Percentiles rank a stretch among this genome's conserved stretches.
phyloP scores from a whole-genome alignment of 2,329 filamentous ascomycete species.

The Verticillium zaregamsianum region DNA sequence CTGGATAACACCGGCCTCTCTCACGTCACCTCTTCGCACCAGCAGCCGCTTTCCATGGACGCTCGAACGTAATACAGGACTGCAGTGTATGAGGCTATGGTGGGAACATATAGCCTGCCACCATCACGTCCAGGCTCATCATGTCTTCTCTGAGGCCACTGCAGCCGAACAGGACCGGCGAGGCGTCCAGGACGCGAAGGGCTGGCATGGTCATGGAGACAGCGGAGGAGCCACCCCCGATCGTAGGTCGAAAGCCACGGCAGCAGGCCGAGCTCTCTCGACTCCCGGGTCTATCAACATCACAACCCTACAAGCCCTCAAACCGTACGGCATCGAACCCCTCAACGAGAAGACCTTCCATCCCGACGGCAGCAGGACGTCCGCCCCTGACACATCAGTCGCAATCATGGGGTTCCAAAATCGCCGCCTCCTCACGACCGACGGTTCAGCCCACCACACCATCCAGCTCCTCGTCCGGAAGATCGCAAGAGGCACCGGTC shows the following conservation, averaged over 20 bases:
- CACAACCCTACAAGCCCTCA: constrained; percentile 17
- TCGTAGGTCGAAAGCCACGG: constrained; percentile 5
- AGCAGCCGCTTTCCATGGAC: not conserved
- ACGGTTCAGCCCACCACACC: constrained; percentile 21
- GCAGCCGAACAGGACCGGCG: constrained; percentile 33
- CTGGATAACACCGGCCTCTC: not conserved
- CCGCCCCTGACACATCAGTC: constrained; percentile 37
- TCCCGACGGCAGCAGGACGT: constrained; percentile 19
- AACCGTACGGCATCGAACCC: constrained; percentile 33
- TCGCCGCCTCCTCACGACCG: constrained; percentile 25
- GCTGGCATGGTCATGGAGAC: constrained; percentile 14
- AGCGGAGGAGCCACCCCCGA: constrained; percentile 8
- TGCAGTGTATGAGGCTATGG: not conserved
- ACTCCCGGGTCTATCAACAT: constrained; percentile 3
- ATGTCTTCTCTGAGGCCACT: constrained; percentile 1
- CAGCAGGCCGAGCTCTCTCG: constrained; percentile 9
- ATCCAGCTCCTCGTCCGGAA: constrained; percentile 27
- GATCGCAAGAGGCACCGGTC: constrained; percentile 25
- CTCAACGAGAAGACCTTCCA: constrained; percentile 22
- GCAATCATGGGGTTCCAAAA: constrained; percentile 36
- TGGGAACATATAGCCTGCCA: not conserved
- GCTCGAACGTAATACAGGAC: not conserved
- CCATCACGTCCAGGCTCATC: not conserved
- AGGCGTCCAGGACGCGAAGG: constrained; percentile 26
- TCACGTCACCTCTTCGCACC: not conserved